These are phyloP conservation scores for Mucor mucedo DNA, from an alignment of 371 early-diverging fungal species.

Conservation along the genomic window DNA sequence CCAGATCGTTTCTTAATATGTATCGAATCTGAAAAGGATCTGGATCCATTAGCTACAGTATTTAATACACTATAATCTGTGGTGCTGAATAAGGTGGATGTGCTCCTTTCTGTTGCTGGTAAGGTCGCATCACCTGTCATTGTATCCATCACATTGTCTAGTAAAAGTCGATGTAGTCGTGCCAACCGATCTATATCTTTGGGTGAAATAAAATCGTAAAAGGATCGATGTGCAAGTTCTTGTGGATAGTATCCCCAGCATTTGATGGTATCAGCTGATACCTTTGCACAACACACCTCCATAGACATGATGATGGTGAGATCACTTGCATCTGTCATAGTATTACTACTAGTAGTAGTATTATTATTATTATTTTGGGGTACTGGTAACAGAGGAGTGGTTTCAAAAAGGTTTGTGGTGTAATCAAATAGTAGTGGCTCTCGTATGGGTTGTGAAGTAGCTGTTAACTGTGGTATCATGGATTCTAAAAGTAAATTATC, in stretches of 20 bases:
- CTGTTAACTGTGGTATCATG: neutral
- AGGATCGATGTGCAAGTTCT: conserved; percentile 61
- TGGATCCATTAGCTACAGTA: conserved; percentile 42
- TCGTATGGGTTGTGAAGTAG: neutral
- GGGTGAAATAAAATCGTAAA: conserved; percentile 57
- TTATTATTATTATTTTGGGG: neutral
- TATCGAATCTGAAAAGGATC: conserved; percentile 55
- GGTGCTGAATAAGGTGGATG: conserved; percentile 44
- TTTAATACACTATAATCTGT: conserved; percentile 40
- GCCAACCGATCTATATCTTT: conserved; percentile 52
- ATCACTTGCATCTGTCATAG: conserved; percentile 6
- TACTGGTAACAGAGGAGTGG: neutral
- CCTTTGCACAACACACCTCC: conserved; percentile 62
- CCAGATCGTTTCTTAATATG: conserved; percentile 58
- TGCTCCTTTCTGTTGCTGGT: conserved; percentile 53
- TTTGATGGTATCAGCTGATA: conserved; percentile 58
- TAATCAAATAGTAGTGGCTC: neutral
- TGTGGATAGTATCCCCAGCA: conserved; percentile 65
- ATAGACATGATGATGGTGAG: conserved; percentile 55
- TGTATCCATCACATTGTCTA: conserved; percentile 52
- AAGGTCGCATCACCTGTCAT: conserved; percentile 23
- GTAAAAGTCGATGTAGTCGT: conserved; percentile 44
- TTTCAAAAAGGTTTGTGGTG: neutral
- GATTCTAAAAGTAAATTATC: neutral
- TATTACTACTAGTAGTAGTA: neutral